Evolutionary conservation across 2,329 filamentous ascomycete species (phyloP), one percentile per base, ranked within the genome.

Genomic region (Cladosporium cucumerinum): DNA sequence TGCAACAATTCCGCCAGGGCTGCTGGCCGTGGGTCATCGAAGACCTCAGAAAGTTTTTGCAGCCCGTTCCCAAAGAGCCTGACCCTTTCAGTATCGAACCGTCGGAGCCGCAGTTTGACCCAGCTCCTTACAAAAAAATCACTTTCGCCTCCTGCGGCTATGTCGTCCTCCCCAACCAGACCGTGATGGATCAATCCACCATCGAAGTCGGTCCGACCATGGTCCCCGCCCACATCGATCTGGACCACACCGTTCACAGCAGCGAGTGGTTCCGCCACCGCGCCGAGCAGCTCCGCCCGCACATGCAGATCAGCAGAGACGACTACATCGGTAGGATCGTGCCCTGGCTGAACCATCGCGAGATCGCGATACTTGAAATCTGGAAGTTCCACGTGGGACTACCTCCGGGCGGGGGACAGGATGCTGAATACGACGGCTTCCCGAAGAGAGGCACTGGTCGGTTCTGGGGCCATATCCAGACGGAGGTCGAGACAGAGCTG

Each of bases 61-160:
- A 2, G 81, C 78, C 18, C 74, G 83, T 34, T 7, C 54, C 28
- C 32, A 21, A 26, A 26, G 77, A 81, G 65, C 78, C 81, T 43
- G 75, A 78, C 16, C 73, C 77, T 14, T 46, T 21, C n/a, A 46
- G 39, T n/a, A 21, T 21, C 8, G 10, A 5, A 16, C 39, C 39
- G 7, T 21, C 39, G n/a, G 39, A 63, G 64, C 57, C 46, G 30
- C 36, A 71, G n/a, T 21, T 46, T 18, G 74, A 10, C 26, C 63
- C 64, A 46, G 69, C 67, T 23, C 49, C 72, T 25, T 72, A 84
- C 1, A 68, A 72, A 63, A 72, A 73, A 16, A 74, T 89, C 32
- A 78, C 80, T 0, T 83, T 89, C 74, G 82, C 82, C 34, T 88
- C 86, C 0, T 89, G 87, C 71, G 87, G 87, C 59, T 89, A 89